Evolutionary conservation across 768 basidiomycete genomes (phyloP).

Genomic region (Gymnopilus dilepis): DNA sequence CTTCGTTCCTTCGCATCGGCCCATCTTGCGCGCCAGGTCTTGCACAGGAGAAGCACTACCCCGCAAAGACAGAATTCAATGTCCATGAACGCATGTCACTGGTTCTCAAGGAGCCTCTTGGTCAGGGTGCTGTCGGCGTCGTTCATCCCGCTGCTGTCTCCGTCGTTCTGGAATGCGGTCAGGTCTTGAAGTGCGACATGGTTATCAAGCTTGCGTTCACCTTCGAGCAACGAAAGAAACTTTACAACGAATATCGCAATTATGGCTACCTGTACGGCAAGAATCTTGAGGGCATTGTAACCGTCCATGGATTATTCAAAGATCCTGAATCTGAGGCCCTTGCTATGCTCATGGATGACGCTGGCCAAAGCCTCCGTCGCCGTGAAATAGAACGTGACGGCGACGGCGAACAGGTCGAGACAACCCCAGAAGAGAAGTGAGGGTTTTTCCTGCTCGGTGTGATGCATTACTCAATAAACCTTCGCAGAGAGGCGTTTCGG

Average conservation of each 20-base stretch:
- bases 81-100: background rate
- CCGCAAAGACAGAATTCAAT: background rate
- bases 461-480: no score
- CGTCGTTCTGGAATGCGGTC: slow-evolving; percentile 1
- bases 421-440: slow-evolving; percentile 1
- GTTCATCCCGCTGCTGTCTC: slow-evolving; percentile 11
- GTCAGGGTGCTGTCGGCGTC: slow-evolving; percentile 17
- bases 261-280: background rate
- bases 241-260: slow-evolving; percentile 4
- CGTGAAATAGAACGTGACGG: slow-evolving; percentile 2
- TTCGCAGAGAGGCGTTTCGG: slow-evolving; percentile 21
- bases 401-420: background rate
- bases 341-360: slow-evolving; percentile 4
- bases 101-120: slow-evolving; percentile 2
- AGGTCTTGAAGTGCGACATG: background rate
- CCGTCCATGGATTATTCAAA: slow-evolving; percentile 4
- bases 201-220: slow-evolving; percentile 13
- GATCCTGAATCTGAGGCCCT: slow-evolving; percentile 6
- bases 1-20: slow-evolving; percentile 13
- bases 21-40: slow-evolving; percentile 1
- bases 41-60: background rate
- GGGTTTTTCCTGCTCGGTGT: no score
- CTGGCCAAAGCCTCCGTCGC: background rate
- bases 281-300: background rate
- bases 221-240: background rate